Evolutionary conservation across 768 basidiomycete genomes (phyloP).

Genomic region (Artomyces pyxidatus): DNA sequence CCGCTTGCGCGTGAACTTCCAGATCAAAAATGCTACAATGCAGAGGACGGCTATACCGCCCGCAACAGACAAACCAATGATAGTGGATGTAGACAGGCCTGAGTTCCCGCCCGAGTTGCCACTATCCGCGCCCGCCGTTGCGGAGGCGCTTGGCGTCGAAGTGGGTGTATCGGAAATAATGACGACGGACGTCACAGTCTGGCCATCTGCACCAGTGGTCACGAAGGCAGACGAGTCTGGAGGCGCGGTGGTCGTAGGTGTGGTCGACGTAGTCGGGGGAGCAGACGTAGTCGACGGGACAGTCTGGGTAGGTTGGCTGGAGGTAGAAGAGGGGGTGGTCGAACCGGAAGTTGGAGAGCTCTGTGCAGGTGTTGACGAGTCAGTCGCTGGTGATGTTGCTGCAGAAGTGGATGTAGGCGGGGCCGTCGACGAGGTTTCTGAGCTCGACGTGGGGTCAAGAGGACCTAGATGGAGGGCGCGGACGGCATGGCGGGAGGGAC

Average conservation of each 20-base stretch:
- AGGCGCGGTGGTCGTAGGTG: background rate
- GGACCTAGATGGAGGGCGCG: background rate
- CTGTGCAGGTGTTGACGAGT: background rate
- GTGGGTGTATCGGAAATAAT: conserved; percentile 3
- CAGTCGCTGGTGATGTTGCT: background rate
- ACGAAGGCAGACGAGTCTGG: conserved; percentile 12
- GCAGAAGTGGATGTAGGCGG: background rate
- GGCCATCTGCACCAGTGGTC: conserved; percentile 25
- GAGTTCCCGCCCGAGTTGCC: conserved; percentile 18
- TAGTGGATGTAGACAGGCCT: conserved; percentile 60
- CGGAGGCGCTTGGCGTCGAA: conserved; percentile 17
- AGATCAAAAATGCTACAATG: conserved; percentile 67
- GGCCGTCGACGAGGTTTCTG: background rate
- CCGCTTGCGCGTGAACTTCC: conserved; percentile 83
- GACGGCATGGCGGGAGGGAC: conserved; percentile 14
- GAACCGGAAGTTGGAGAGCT: background rate
- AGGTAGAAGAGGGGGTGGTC: conserved; percentile 2
- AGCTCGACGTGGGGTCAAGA: background rate
- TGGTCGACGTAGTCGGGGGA: conserved; percentile 1
- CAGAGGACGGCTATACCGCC: conserved; percentile 71
- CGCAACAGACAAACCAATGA: conserved; percentile 74
- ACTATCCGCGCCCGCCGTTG: conserved; percentile 19
- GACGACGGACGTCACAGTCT: conserved; percentile 20
- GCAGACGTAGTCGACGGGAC: conserved; percentile 9
- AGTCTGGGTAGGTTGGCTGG: conserved; percentile 10